A percentile compares a stretch with the other conserved stretches of the same genome.
These are phyloP conservation scores for Lipomyces anomalus DNA, from an alignment of 805 yeast species.

Conservation along the genomic window DNA sequence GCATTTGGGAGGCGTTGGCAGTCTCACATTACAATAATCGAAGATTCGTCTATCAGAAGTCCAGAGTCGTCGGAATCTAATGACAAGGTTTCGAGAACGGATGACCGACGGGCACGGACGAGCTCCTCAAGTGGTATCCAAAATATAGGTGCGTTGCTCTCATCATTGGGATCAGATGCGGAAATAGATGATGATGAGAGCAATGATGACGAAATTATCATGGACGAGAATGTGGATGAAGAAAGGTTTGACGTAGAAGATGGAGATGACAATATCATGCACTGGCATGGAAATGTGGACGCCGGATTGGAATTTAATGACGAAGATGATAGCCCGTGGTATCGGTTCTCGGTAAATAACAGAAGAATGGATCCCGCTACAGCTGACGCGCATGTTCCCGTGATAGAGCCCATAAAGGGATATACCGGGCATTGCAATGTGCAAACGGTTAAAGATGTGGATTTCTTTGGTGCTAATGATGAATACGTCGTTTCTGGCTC, in stretches of 20 bases:
- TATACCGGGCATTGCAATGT: slow-evolving; percentile 20
- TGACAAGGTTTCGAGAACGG: too few relatives aligned
- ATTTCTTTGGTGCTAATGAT: slow-evolving; percentile 21
- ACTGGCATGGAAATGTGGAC: too few relatives aligned
- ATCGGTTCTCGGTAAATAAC: neutral
- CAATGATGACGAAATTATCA: slow-evolving; percentile 4
- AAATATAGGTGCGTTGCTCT: too few relatives aligned
- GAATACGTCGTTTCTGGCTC: slow-evolving; percentile 26
- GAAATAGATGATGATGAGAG: slow-evolving; percentile 4
- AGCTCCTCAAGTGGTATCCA: too few relatives aligned
- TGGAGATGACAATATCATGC: slow-evolving; percentile 2
- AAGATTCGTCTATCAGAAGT: too few relatives aligned
- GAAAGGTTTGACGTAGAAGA: slow-evolving; percentile 4
- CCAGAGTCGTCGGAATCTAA: too few relatives aligned
- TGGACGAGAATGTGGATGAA: slow-evolving; percentile 5
- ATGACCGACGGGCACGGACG: too few relatives aligned
- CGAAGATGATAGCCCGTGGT: slow-evolving; percentile 10
- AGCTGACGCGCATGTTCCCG: slow-evolving; percentile 10
- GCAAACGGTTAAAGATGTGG: slow-evolving; percentile 23
- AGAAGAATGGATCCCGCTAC: neutral
- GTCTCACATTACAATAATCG: too few relatives aligned
- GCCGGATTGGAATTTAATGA: slow-evolving; percentile 7
- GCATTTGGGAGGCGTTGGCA: too few relatives aligned
- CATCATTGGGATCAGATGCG: too few relatives aligned
- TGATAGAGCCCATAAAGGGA: slow-evolving; percentile 1